phyloP scores from a whole-genome alignment of 1,284 basidiomycete species.

The Ustilago xerochloae region DNA sequence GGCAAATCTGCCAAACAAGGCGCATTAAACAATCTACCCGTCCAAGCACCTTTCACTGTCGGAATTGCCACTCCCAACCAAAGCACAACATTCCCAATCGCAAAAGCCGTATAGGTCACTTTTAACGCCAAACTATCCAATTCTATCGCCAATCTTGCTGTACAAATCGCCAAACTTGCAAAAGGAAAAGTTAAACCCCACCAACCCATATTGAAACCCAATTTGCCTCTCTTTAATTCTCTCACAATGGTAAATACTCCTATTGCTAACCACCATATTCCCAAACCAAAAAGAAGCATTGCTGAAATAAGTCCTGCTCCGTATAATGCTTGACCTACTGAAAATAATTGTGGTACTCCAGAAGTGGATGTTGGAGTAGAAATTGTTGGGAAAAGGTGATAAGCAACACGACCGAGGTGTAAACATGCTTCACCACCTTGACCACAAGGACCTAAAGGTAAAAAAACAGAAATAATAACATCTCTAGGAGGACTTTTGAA shows the following conservation, averaged over 20 bases:
- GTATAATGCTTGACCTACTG: conserved; percentile 54
- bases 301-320: conserved; percentile 56
- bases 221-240: conserved; percentile 37
- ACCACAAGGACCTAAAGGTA: conserved; percentile 58
- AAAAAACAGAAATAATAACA: conserved; percentile 58
- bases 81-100: conserved; percentile 40
- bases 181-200: conserved; percentile 56
- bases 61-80: conserved; percentile 56
- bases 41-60: conserved; percentile 51
- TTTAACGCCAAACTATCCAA: conserved; percentile 56
- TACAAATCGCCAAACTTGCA: conserved; percentile 53
- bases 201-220: conserved; percentile 61
- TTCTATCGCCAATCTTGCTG: conserved; percentile 47
- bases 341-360: conserved; percentile 46
- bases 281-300: conserved; percentile 55
- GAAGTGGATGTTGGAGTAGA: conserved; percentile 16
- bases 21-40: conserved; percentile 53
- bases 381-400: conserved; percentile 52
- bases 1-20: conserved; percentile 61
- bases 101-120: conserved; percentile 51
- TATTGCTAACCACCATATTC: conserved; percentile 57
- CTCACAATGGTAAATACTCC: conserved; percentile 49
- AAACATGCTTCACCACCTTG: conserved; percentile 61
- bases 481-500: conserved; percentile 59
- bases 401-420: conserved; percentile 49